Conservation (phyloP, 2,329 filamentous ascomycete species). For the Massarina eburnea region DNA sequence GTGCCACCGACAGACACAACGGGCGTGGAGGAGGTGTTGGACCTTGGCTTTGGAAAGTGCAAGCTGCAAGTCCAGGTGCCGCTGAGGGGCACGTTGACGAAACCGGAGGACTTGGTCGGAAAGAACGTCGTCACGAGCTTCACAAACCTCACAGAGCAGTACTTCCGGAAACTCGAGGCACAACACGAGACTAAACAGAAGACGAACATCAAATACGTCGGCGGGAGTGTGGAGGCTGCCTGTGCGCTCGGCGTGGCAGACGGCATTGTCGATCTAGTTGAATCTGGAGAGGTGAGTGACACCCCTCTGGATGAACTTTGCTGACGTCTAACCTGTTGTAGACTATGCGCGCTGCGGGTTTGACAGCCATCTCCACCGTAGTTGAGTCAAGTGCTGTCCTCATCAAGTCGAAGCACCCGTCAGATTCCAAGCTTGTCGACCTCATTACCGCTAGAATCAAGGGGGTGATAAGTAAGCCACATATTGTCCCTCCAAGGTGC, state of each 20-base stretch:
- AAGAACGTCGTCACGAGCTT: slow-evolving; percentile 97
- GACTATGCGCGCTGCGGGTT: slow-evolving; percentile 93
- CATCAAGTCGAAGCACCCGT: slow-evolving; percentile 84
- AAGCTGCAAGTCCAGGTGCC: slow-evolving; percentile 97
- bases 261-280: slow-evolving; percentile 95
- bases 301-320: background rate
- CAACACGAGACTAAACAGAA: slow-evolving; percentile 60
- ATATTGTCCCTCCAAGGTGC: background rate
- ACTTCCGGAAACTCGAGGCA: slow-evolving; percentile 78
- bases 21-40: slow-evolving; percentile 80
- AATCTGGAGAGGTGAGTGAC: slow-evolving; percentile 72
- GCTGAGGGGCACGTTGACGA: slow-evolving; percentile 71
- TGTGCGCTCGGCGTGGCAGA: slow-evolving; percentile 95
- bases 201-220: slow-evolving; percentile 91
- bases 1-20: slow-evolving; percentile 48
- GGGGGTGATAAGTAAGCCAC: slow-evolving; percentile 77
- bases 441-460: slow-evolving; percentile 84
- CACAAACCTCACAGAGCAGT: slow-evolving; percentile 77
- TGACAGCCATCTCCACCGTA: slow-evolving; percentile 93
- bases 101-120: slow-evolving; percentile 78
- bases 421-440: slow-evolving; percentile 77
- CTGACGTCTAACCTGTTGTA: background rate
- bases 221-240: slow-evolving; percentile 94
- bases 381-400: slow-evolving; percentile 84
- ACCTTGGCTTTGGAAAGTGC: slow-evolving; percentile 87